Base-by-base conservation (phyloP, 2,329 filamentous ascomycete genomes). In the Neonectria punicea region DNA sequence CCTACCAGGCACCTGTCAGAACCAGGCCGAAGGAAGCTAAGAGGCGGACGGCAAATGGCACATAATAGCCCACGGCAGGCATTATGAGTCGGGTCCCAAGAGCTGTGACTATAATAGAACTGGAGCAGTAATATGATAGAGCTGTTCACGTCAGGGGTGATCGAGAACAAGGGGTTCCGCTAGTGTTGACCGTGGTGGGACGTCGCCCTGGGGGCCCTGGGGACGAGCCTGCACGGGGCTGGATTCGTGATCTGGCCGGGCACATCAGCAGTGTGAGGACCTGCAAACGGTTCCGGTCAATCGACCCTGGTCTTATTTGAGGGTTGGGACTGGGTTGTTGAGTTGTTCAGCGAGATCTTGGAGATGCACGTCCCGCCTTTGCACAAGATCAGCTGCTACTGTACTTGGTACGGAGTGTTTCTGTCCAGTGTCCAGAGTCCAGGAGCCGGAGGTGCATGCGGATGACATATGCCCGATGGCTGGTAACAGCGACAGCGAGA, bases 191-290 rank as follows among this genome's bases (percentile, higher is more conserved):
- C 41, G 49, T 44, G 53, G 66, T 68, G 67, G 66, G 61, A 67
- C 66, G 57, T 61, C 58, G 61, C 41, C 49, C 55, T 54, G 55
- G 58, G 66, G 47, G 50, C 22, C 49, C 55, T 58, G 55, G 58
- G 55, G 58, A 64, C 63, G 57, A 61, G 61, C 67, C 55, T 71
- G 70, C 63, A 70, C 53, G 61, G 51, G 61, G 61, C 53, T 68
- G 68, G 71, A 73, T 71, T 73, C 62, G 69, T 73, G 71, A 72
- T 73, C 67, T 66, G 44, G 47, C 51, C 56, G 55, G 49, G 60
- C 25, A 46, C 36, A 30, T 25, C 60, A 63, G 30, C 16, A 55
- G n/a, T 18, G 30, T 65, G 53, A 61, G 41, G 55, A 66, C 65
- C 61, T 44, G 55, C 53, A 67, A 66, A 53, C 56, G 65, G 67